These are phyloP conservation scores for Aspergillus transmontanensis DNA, from an alignment of 2,329 filamentous ascomycete genomes.

Conservation along the genomic window DNA sequence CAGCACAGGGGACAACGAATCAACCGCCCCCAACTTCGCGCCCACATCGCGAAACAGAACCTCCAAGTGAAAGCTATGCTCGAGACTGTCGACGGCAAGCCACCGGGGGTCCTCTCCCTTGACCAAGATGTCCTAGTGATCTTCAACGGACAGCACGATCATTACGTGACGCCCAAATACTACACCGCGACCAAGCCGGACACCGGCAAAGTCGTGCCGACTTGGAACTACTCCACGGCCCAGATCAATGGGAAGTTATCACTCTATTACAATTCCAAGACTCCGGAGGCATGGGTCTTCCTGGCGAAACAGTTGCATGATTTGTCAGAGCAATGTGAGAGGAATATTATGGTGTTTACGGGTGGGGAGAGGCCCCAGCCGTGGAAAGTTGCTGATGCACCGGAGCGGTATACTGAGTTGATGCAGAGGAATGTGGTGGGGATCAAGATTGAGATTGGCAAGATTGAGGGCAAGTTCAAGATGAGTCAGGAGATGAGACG, in stretches of 20 bases:
- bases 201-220: slow-evolving; percentile 68
- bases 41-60: slow-evolving; percentile 65
- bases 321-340: slow-evolving; percentile 56
- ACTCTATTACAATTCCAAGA: slow-evolving; percentile 55
- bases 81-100: slow-evolving; percentile 40
- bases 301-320: slow-evolving; percentile 46
- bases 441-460: slow-evolving; percentile 59
- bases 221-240: slow-evolving; percentile 70
- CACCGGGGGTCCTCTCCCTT: slow-evolving; percentile 33
- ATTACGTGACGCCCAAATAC: slow-evolving; percentile 71
- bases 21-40: slow-evolving; percentile 50
- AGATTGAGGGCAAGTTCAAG: slow-evolving; percentile 65
- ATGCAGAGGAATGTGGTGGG: slow-evolving; percentile 63
- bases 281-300: slow-evolving; percentile 50
- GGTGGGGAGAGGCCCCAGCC: slow-evolving; percentile 50
- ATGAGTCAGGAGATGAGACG: slow-evolving; percentile 64
- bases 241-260: slow-evolving; percentile 63
- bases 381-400: slow-evolving; percentile 66
- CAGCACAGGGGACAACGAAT: slow-evolving; percentile 34
- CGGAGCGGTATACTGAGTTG: slow-evolving; percentile 58
- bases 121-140: slow-evolving; percentile 60
- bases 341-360: slow-evolving; percentile 60
- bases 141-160: slow-evolving; percentile 61
- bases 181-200: slow-evolving; percentile 66
- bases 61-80: slow-evolving; percentile 66